These are phyloP conservation scores for Russula brevipes DNA, from an alignment of 768 basidiomycete species.

Conservation along the genomic window DNA sequence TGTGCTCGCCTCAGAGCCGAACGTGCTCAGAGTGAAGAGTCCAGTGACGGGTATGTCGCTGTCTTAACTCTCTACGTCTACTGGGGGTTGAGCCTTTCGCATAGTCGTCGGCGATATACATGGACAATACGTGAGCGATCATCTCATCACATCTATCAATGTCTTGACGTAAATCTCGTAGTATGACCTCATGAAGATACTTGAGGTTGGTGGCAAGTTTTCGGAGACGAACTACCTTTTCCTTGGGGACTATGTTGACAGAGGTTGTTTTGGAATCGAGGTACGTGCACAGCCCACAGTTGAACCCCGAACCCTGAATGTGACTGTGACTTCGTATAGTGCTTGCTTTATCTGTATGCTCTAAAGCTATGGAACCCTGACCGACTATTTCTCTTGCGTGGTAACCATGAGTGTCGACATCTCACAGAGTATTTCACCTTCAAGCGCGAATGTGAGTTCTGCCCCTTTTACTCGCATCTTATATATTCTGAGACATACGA, in stretches of 20 bases:
- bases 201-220: conserved; percentile 85
- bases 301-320: not conserved
- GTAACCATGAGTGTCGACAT: conserved; percentile 64
- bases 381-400: conserved; percentile 55
- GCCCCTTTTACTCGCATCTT: conserved; percentile 1
- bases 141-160: not conserved
- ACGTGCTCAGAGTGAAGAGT: conserved; percentile 77
- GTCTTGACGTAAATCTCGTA: conserved; percentile 30
- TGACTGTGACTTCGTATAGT: conserved; percentile 26
- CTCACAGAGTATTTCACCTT: conserved; percentile 78
- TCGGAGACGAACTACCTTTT: conserved; percentile 82
- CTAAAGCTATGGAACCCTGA: conserved; percentile 61
- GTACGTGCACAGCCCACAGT: conserved; percentile 31
- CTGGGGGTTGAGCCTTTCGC: conserved; percentile 7
- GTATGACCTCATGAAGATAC: conserved; percentile 97
- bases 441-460: conserved; percentile 83
- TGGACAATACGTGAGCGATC: conserved; percentile 75
- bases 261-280: conserved; percentile 82
- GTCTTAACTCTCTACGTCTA: not conserved
- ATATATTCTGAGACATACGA: not conserved
- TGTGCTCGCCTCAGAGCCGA: conserved; percentile 66
- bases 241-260: conserved; percentile 92
- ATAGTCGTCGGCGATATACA: conserved; percentile 93
- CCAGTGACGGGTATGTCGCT: conserved; percentile 76
- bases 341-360: conserved; percentile 58